phyloP scores from a whole-genome alignment of 441 rosid genomes.

The Populus hybrid region DNA sequence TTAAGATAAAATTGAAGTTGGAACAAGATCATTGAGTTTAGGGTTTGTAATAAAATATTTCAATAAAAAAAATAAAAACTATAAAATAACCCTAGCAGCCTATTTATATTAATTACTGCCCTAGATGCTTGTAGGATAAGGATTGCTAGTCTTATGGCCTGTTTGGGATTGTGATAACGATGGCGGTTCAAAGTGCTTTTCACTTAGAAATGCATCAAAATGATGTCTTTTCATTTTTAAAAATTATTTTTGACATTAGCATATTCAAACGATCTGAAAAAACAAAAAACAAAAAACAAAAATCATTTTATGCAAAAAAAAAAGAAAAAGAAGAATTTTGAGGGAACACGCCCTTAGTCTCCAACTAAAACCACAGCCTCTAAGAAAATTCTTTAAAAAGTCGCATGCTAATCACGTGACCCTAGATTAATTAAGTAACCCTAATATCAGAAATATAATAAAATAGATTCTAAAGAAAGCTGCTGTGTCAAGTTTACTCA shows the following conservation, averaged over 20 bases:
- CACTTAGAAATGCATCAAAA: no score
- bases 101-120: not conserved
- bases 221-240: no score
- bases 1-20: not conserved
- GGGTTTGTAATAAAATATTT: not conserved
- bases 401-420: not conserved
- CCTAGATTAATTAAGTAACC: not conserved
- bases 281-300: no score
- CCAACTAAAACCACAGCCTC: not conserved
- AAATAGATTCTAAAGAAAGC: not conserved
- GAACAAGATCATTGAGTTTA: not conserved
- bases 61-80: no score
- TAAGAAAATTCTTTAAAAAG: not conserved
- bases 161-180: no score
- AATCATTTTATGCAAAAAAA: no score
- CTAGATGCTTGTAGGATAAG: not conserved
- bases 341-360: not conserved
- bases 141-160: not conserved
- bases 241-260: no score
- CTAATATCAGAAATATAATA: not conserved
- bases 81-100: not conserved
- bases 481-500: not conserved
- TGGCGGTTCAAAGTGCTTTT: no score
- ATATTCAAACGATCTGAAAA: no score
- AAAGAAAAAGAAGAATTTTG: no score